A percentile compares a stretch with the other conserved stretches of the same genome.
Conservation (phyloP, 805 yeast species). For the Metschnikowia baotianmanensis region DNA sequence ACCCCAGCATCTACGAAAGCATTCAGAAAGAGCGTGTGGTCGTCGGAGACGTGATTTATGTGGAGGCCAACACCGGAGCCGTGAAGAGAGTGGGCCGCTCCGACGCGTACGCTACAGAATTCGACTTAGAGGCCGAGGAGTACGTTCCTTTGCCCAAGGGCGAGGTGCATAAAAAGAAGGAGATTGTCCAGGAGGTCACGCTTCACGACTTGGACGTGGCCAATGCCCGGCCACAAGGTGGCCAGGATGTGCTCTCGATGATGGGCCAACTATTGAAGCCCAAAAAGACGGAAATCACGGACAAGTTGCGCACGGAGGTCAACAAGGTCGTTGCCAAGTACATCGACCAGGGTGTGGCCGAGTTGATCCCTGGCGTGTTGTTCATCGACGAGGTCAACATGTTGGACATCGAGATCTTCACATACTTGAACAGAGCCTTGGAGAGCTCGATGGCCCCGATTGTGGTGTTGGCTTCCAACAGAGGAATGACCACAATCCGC, state of each 20-base stretch:
- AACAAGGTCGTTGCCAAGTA: slow-evolving; percentile 94
- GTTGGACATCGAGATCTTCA: slow-evolving; percentile 96
- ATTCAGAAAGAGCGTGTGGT: slow-evolving; percentile 92
- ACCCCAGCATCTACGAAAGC: slow-evolving; percentile 89
- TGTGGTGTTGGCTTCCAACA: slow-evolving; percentile 92
- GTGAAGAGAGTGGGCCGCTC: slow-evolving; percentile 96
- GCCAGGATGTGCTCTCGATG: slow-evolving; percentile 93
- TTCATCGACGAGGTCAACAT: slow-evolving; percentile 98
- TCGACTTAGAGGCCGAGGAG: slow-evolving; percentile 97
- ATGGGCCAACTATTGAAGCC: slow-evolving; percentile 97
- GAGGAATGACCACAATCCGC: slow-evolving; percentile 88
- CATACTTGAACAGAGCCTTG: slow-evolving; percentile 89
- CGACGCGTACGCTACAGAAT: slow-evolving; percentile 98
- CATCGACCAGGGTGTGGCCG: slow-evolving; percentile 98
- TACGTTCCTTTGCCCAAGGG: slow-evolving; percentile 99
- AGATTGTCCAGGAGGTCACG: slow-evolving; percentile 95
- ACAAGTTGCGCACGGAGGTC: slow-evolving; percentile 88
- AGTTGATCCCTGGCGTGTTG: slow-evolving; percentile 94
- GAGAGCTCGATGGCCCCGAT: slow-evolving; percentile 92
- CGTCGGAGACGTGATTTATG: slow-evolving; percentile 95
- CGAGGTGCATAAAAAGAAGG: slow-evolving; percentile 97
- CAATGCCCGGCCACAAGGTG: slow-evolving; percentile 94
- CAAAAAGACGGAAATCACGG: slow-evolving; percentile 94
- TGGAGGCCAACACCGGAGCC: slow-evolving; percentile 96
- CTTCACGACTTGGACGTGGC: slow-evolving; percentile 96